Percentiles rank a stretch among this genome's conserved stretches.
phyloP scores from a whole-genome alignment of 1,284 basidiomycete genomes.

The Ceratobasidium sp. region DNA sequence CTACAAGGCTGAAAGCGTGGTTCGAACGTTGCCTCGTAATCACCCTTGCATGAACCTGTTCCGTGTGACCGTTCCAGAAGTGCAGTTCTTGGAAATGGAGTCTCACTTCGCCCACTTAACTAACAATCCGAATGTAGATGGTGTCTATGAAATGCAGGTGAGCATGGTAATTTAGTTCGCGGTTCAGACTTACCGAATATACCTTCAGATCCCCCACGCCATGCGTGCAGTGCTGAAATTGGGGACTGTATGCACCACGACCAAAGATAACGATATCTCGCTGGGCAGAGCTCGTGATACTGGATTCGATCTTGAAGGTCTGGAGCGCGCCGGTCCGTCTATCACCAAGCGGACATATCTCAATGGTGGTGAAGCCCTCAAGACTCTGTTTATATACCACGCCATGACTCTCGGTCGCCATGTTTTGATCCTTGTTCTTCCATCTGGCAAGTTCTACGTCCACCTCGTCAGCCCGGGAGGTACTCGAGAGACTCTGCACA shows the following conservation, averaged over 20 bases:
- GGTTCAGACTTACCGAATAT: neutral
- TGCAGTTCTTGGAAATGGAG: conserved; percentile 83
- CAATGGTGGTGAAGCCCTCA: conserved; percentile 74
- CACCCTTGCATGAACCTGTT: conserved; percentile 83
- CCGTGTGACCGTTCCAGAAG: conserved; percentile 86
- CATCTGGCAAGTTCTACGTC: conserved; percentile 75
- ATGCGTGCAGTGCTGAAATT: conserved; percentile 86
- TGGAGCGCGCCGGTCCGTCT: conserved; percentile 71
- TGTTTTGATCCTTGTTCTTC: conserved; percentile 90
- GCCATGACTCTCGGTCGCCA: conserved; percentile 81
- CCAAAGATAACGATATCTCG: conserved; percentile 70
- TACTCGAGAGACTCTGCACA: conserved; percentile 82
- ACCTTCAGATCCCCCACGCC: conserved; percentile 78
- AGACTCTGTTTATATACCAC: conserved; percentile 90
- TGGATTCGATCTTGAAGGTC: conserved; percentile 87
- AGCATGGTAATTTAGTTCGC: conserved; percentile 43
- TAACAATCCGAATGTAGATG: conserved; percentile 95
- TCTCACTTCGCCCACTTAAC: conserved; percentile 92
- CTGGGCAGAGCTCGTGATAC: conserved; percentile 85
- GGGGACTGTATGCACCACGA: conserved; percentile 83
- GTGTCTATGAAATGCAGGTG: conserved; percentile 93
- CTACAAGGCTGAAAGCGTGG: conserved; percentile 80
- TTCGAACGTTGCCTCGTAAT: conserved; percentile 83
- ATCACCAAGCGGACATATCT: conserved; percentile 80
- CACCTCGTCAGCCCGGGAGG: conserved; percentile 93